A percentile compares a stretch with the other conserved stretches of the same genome.
Evolutionary conservation across 805 yeast genomes (phyloP).

Genomic region (Barnettozyma sucrosica): DNA sequence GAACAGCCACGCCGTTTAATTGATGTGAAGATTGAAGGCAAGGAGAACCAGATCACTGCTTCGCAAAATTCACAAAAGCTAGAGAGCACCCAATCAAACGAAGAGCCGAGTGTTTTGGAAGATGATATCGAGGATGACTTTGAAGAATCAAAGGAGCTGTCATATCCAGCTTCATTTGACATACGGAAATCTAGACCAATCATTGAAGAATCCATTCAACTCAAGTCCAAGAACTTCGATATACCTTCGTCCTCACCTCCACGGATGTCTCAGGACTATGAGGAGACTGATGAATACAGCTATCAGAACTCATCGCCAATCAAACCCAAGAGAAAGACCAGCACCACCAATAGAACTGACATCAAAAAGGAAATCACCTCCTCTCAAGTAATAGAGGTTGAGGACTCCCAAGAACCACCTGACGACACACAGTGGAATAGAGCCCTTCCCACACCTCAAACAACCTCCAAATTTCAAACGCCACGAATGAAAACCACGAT

Average conservation of each 20-base stretch:
- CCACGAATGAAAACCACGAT: slow-evolving; percentile 8
- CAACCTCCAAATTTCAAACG: slow-evolving; percentile 11
- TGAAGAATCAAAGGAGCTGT: slow-evolving; percentile 3
- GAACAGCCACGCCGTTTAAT: not conserved
- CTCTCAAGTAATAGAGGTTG: slow-evolving; percentile 2
- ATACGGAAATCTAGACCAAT: slow-evolving; percentile 5
- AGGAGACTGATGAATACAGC: not conserved
- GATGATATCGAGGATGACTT: not conserved
- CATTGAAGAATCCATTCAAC: slow-evolving; percentile 14
- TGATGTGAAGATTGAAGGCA: slow-evolving; percentile 1
- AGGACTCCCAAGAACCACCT: slow-evolving; percentile 10
- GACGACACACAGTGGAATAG: slow-evolving; percentile 2
- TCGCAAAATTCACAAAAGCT: not conserved
- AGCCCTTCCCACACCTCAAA: slow-evolving; percentile 13
- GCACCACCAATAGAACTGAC: not conserved
- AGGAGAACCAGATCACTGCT: not conserved
- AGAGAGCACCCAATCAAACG: slow-evolving; percentile 8
- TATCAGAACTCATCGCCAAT: slow-evolving; percentile 6
- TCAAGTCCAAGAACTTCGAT: slow-evolving; percentile 10
- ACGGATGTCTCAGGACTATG: not conserved
- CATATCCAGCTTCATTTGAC: slow-evolving; percentile 7
- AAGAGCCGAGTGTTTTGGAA: slow-evolving; percentile 5
- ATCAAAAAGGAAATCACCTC: slow-evolving; percentile 1
- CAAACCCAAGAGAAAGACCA: slow-evolving; percentile 1
- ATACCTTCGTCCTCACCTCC: slow-evolving; percentile 13